Evolutionary conservation across 495 filamentous ascomycete genomes (phyloP).

Genomic region (Tuber microsphaerosporum): DNA sequence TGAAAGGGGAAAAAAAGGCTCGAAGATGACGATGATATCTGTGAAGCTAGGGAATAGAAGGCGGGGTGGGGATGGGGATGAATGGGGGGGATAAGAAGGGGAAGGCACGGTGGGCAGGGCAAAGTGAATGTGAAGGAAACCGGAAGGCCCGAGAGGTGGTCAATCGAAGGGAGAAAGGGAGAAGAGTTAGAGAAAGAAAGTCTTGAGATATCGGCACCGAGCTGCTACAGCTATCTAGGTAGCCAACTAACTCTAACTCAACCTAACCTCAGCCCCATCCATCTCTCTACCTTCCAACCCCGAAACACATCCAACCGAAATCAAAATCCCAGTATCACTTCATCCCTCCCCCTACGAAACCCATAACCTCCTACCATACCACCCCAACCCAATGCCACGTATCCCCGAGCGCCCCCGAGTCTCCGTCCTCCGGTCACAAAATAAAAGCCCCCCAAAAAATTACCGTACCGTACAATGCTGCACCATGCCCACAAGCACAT

Average conservation of each 20-base stretch:
- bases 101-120: background rate
- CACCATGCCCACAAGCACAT: background rate
- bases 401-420: background rate
- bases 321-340: background rate
- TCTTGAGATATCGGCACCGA: background rate
- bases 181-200: background rate
- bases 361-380: background rate
- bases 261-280: background rate
- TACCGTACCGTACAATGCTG: background rate
- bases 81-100: background rate
- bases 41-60: background rate
- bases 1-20: background rate
- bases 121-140: background rate
- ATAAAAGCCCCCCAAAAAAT: background rate
- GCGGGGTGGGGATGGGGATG: background rate
- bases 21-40: background rate
- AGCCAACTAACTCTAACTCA: conserved; percentile 2
- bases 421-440: background rate
- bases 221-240: background rate
- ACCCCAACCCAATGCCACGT: conserved; percentile 3
- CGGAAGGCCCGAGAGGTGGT: background rate
- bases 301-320: background rate
- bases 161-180: background rate
- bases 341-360: background rate
- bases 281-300: background rate